These are phyloP conservation scores for Populus davidiana DNA, from an alignment of 345 rosid genomes.

Conservation along the genomic window DNA sequence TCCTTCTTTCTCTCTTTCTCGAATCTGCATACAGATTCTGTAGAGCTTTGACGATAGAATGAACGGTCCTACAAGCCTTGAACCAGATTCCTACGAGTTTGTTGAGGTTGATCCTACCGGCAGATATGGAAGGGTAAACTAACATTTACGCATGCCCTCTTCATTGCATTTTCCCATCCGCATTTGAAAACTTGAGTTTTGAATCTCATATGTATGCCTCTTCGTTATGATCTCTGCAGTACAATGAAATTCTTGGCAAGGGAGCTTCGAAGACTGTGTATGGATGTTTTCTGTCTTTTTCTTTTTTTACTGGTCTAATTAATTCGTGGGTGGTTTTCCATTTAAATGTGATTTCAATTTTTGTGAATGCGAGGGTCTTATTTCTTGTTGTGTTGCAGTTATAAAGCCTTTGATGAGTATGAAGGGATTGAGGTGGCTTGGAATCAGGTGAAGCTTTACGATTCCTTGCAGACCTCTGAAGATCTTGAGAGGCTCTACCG, in stretches of 20 bases:
- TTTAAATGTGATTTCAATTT: neutral
- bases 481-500: conserved; percentile 90
- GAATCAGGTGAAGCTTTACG: conserved; percentile 95
- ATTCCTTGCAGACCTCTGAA: conserved; percentile 84
- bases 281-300: conserved; percentile 6
- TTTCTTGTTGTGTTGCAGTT: conserved; percentile 39
- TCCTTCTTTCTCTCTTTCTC: neutral
- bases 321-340: neutral
- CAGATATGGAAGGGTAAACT: conserved; percentile 27
- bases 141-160: neutral
- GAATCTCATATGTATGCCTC: neutral
- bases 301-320: neutral
- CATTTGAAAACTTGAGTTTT: neutral
- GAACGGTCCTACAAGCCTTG: conserved; percentile 31
- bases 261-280: conserved; percentile 31
- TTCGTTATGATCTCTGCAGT: conserved; percentile 16
- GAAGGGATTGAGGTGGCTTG: conserved; percentile 98
- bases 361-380: neutral
- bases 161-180: conserved; percentile 1
- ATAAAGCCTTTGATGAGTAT: conserved; percentile 92
- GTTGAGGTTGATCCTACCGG: conserved; percentile 31
- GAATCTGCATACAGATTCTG: neutral
- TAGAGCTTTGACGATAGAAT: conserved; percentile 15
- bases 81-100: conserved; percentile 33
- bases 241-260: conserved; percentile 28